Percentiles rank a stretch among this genome's conserved stretches.
Conservation (phyloP, 164 flowering plant genomes). For the Houttuynia cordata region DNA sequence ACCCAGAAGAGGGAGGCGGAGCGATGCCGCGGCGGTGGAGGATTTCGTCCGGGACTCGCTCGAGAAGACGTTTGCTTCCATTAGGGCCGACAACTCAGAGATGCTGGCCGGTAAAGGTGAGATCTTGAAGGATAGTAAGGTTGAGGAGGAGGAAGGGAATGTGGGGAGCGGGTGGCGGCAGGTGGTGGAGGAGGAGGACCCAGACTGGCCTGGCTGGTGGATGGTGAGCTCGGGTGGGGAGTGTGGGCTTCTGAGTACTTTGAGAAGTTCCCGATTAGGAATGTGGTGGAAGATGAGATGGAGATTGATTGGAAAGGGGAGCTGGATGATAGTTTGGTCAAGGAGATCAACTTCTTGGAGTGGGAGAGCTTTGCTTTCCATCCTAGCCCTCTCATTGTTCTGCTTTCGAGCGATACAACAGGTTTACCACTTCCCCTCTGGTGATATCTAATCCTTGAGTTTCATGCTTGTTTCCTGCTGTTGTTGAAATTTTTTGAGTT, state of each 20-base stretch:
- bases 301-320: conserved; percentile 97
- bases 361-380: conserved; percentile 97
- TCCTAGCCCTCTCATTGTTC: conserved; percentile 84
- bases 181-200: conserved; percentile 69
- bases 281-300: conserved; percentile 69
- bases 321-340: conserved; percentile 61
- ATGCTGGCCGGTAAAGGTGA: conserved; percentile 29
- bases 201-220: conserved; percentile 81
- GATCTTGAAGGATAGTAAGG: conserved; percentile 26
- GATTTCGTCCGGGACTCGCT: conserved; percentile 62
- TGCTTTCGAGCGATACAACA: conserved; percentile 85
- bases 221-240: conserved; percentile 96
- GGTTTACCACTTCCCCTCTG: conserved; percentile 21
- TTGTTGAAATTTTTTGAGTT: too few relatives aligned
- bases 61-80: conserved; percentile 49
- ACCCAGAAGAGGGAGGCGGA: conserved; percentile 74
- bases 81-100: conserved; percentile 46
- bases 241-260: conserved; percentile 84
- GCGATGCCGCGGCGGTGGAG: conserved; percentile 67
- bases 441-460: not conserved
- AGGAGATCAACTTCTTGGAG: conserved; percentile 86
- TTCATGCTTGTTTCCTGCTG: too few relatives aligned
- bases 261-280: conserved; percentile 68
- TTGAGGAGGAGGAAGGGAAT: conserved; percentile 21
- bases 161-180: conserved; percentile 19